phyloP scores from a whole-genome alignment of 805 yeast genomes.

The Myxozyma vanderwaltii region DNA sequence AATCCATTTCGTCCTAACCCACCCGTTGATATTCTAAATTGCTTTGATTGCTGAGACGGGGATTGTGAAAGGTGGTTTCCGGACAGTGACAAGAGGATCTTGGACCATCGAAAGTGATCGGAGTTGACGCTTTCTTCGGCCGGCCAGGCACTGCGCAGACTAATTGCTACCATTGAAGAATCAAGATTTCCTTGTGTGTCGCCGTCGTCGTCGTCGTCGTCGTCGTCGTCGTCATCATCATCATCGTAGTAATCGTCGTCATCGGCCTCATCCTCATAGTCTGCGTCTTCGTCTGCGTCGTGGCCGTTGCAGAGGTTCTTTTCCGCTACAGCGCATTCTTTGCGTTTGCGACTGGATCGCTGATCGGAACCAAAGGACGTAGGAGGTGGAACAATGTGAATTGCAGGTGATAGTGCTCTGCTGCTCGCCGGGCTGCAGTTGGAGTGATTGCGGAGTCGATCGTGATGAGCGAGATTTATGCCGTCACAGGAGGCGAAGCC shows the following conservation, averaged over 20 bases:
- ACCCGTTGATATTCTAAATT: background rate
- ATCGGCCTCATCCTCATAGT: conserved; percentile 3
- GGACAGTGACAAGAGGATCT: background rate
- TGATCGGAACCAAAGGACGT: background rate
- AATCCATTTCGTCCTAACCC: background rate
- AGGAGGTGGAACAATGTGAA: conserved; percentile 16
- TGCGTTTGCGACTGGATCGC: background rate
- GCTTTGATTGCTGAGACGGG: background rate
- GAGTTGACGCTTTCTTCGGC: background rate
- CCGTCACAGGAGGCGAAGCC: background rate
- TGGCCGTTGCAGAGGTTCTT: background rate
- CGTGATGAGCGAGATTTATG: background rate
- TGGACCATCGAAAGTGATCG: background rate
- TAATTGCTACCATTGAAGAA: background rate
- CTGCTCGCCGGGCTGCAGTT: background rate
- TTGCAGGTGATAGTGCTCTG: conserved; percentile 13
- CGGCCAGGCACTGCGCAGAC: background rate
- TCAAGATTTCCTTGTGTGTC: background rate
- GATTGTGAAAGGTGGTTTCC: background rate
- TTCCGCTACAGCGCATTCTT: background rate
- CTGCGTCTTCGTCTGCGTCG: conserved; percentile 5
- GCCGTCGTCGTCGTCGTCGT: background rate
- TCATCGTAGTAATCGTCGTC: background rate
- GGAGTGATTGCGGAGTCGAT: background rate
- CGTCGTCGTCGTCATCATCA: background rate